These are phyloP conservation scores for Priceomyces haplophilus DNA, from an alignment of 805 yeast species.

Conservation along the genomic window DNA sequence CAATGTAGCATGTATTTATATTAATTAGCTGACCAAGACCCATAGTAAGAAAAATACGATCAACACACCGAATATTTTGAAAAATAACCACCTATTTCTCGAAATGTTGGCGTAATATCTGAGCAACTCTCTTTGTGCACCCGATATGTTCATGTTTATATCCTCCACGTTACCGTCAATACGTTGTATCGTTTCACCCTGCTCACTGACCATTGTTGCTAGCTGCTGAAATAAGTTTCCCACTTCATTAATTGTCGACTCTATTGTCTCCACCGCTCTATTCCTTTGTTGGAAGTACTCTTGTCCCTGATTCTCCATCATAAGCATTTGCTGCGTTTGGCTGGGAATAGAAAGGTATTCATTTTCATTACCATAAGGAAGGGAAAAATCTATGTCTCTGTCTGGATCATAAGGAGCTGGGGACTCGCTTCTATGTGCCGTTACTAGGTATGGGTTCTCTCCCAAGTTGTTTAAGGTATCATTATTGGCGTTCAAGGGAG, in stretches of 20 bases:
- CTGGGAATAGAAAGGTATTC: slow-evolving; percentile 72
- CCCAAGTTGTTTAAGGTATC: slow-evolving; percentile 20
- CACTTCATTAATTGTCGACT: slow-evolving; percentile 94
- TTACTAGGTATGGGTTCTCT: slow-evolving; percentile 38
- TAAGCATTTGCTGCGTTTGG: slow-evolving; percentile 73
- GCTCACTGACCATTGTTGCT: slow-evolving; percentile 97
- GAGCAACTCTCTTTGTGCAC: slow-evolving; percentile 91
- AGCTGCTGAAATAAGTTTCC: slow-evolving; percentile 92
- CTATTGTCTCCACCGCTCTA: slow-evolving; percentile 92
- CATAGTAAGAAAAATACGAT: slow-evolving; percentile 72
- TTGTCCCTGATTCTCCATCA: slow-evolving; percentile 75
- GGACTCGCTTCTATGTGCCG: slow-evolving; percentile 11
- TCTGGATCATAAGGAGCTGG: slow-evolving; percentile 25
- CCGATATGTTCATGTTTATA: slow-evolving; percentile 79
- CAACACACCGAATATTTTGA: slow-evolving; percentile 84
- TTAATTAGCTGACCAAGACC: slow-evolving; percentile 66
- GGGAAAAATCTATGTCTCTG: slow-evolving; percentile 22
- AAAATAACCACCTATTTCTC: slow-evolving; percentile 88
- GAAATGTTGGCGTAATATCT: slow-evolving; percentile 86
- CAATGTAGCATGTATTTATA: neutral
- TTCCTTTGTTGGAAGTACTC: slow-evolving; percentile 79
- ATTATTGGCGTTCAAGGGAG: slow-evolving; percentile 23
- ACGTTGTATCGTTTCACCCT: slow-evolving; percentile 92
- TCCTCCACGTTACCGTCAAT: slow-evolving; percentile 95
- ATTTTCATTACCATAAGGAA: slow-evolving; percentile 28